Evolutionary conservation across 768 basidiomycete genomes (phyloP), one percentile per base, ranked within the genome.

Genomic region (Tephrocybe sp.): DNA sequence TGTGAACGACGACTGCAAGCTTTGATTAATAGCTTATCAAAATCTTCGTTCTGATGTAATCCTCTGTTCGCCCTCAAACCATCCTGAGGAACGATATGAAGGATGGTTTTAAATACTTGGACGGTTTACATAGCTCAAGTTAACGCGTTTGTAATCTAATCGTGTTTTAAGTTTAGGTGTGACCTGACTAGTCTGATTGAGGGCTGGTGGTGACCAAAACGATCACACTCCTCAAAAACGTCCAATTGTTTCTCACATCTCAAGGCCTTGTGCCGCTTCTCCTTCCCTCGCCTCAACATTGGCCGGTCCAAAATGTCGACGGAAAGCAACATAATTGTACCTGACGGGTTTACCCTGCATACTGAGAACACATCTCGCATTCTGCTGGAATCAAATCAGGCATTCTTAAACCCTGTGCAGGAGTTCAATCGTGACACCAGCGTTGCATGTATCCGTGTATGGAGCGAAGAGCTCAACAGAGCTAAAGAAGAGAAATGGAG

Each of bases 381-480:
- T 63, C 78, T 97, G 49, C 74, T 94, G 20, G 83, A 86, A 4
- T 76, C 80, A 7, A 89, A 92, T 56, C 88, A 90, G 51, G 92
- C 95, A 2, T 99, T 99, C 68, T 71, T 98, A 54, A 99, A 99
- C 65, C 96, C 97, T 5, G 88, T 98, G 11, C 97, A 99, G 65
- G 93, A 99, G 68, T 99, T 97, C 76, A 99, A 99, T 71, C 80
- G 97, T 33, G 97, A 99, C 70, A 68, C 92, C 40, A 93, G 90
- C 57, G 85, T 98, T 37, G 92, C 93, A 18, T 89, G 88, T 57
- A 98, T 99, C 50, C 77, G 85, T 25, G 83, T 85, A 3, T 99
- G 93, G 93, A 87, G 89, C 53, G 88, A 94, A 61, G 74, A 84
- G 49, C 46, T 81, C 34, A 80, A 88, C 63, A 76, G 70, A 62